Evolutionary conservation across 2,329 filamentous ascomycete species (phyloP).

Genomic region (Bipolaris gigantea): DNA sequence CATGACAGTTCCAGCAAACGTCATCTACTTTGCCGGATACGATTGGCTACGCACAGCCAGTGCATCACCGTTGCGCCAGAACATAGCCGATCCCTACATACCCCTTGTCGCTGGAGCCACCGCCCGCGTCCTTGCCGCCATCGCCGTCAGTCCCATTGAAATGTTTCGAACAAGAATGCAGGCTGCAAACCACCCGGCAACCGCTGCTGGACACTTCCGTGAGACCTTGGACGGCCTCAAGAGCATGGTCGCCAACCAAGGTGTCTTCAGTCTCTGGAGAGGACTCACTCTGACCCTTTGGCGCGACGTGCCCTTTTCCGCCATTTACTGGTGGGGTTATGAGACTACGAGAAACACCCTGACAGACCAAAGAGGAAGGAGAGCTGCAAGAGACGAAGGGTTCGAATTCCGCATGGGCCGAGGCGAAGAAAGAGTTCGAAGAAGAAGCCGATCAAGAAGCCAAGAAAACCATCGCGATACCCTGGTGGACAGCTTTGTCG

Average conservation of each 20-base stretch:
- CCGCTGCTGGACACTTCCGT: conserved; percentile 67
- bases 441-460: conserved; percentile 58
- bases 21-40: conserved; percentile 98
- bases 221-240: conserved; percentile 76
- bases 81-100: conserved; percentile 64
- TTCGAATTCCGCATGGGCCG: conserved; percentile 40
- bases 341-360: conserved; percentile 76
- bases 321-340: conserved; percentile 98
- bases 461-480: conserved; percentile 73
- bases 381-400: conserved; percentile 39
- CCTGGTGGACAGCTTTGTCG: conserved; percentile 85
- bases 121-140: conserved; percentile 78
- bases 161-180: conserved; percentile 93
- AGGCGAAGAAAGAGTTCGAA: conserved; percentile 34
- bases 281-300: conserved; percentile 89
- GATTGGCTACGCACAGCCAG: conserved; percentile 83
- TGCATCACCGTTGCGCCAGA: conserved; percentile 68
- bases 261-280: conserved; percentile 84
- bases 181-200: conserved; percentile 58
- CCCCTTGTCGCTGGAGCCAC: conserved; percentile 78
- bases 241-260: conserved; percentile 76
- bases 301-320: conserved; percentile 96
- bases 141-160: conserved; percentile 86
- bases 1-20: conserved; percentile 93
- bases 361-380: conserved; percentile 65